Percentiles rank a stretch among this genome's conserved stretches.
These are phyloP conservation scores for sorghum (Sorghum bicolor) DNA, from an alignment of 176 grass and related monocot genomes.

Conservation along the genomic window DNA sequence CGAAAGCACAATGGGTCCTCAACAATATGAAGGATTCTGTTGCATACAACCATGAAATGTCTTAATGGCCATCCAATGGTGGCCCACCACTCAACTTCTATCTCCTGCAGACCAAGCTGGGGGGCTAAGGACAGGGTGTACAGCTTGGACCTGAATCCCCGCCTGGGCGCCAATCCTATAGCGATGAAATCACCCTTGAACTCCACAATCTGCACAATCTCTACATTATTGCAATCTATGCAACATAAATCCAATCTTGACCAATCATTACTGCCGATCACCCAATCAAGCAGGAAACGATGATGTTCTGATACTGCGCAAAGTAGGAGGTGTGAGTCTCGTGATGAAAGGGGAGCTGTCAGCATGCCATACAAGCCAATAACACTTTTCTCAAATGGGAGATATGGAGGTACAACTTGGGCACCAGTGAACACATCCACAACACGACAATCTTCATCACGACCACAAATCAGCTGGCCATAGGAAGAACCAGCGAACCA, in stretches of 20 bases:
- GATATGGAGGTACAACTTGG: slow-evolving; percentile 23
- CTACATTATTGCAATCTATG: not conserved
- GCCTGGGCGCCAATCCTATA: too few relatives aligned
- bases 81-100: not conserved
- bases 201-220: slow-evolving; percentile 25
- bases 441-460: not conserved
- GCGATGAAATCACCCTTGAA: slow-evolving; percentile 36
- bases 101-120: slow-evolving; percentile 14
- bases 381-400: not conserved
- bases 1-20: too few relatives aligned
- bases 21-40: too few relatives aligned
- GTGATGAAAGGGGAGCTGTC: slow-evolving; percentile 43
- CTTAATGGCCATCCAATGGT: too few relatives aligned
- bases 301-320: not conserved
- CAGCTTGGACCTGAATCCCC: not conserved
- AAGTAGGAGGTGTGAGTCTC: slow-evolving; percentile 37
- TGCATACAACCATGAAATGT: too few relatives aligned
- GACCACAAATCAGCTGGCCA: slow-evolving; percentile 37
- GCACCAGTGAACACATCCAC: slow-evolving; percentile 47
- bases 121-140: slow-evolving; percentile 30
- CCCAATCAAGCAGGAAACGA: too few relatives aligned
- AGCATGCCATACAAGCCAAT: slow-evolving; percentile 26
- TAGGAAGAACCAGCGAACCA: slow-evolving; percentile 29
- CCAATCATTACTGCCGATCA: too few relatives aligned
- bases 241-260: too few relatives aligned